phyloP scores from a whole-genome alignment of 305 asterid genomes.

The Fraxinus paxiana region DNA sequence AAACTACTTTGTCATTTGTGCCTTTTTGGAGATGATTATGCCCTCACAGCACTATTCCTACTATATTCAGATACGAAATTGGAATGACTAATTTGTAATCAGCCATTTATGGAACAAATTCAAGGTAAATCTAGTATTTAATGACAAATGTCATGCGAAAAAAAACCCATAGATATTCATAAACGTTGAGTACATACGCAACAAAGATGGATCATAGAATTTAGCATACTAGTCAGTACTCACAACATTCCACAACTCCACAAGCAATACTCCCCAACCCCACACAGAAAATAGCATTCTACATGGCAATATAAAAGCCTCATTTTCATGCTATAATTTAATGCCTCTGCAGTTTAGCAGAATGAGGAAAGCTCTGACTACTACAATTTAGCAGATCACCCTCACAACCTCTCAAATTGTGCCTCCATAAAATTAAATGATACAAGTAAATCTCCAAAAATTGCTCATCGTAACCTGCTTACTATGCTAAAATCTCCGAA shows the following conservation, averaged over 20 bases:
- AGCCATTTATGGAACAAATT: background rate
- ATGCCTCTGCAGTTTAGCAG: background rate
- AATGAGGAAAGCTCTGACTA: background rate
- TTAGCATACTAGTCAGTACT: background rate
- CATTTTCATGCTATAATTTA: background rate
- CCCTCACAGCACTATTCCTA: background rate
- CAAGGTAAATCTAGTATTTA: background rate
- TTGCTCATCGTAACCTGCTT: background rate
- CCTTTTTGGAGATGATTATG: background rate
- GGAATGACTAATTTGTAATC: background rate
- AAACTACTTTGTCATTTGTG: background rate
- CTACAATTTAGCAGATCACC: background rate
- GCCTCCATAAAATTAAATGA: background rate
- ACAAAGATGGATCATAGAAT: background rate
- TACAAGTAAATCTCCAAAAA: background rate
- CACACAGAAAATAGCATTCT: background rate
- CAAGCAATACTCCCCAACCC: background rate
- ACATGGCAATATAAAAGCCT: background rate
- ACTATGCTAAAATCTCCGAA: background rate
- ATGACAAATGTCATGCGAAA: background rate
- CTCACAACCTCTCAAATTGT: background rate
- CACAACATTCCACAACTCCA: background rate
- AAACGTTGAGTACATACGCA: background rate
- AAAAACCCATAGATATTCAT: background rate
- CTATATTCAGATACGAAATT: background rate